Conservation (phyloP, 768 basidiomycete genomes). For the Trametes cingulata region DNA sequence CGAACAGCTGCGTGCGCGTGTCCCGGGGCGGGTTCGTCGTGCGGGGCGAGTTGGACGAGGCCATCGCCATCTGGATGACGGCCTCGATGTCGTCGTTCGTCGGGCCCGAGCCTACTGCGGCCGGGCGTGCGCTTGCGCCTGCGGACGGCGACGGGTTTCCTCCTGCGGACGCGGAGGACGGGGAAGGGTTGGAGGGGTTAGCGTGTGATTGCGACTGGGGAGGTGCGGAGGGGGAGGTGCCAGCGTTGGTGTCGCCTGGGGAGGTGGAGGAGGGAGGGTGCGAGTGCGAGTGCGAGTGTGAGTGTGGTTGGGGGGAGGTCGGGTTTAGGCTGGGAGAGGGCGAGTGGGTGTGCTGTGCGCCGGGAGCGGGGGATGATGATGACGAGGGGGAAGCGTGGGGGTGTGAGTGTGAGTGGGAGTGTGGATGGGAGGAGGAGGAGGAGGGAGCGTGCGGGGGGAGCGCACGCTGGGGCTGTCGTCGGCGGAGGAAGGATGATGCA, state of each 20-base stretch:
- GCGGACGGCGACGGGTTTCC: background rate
- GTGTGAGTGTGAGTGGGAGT: background rate
- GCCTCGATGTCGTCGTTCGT: constrained; percentile 90
- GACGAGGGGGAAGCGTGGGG: background rate
- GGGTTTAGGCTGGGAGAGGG: background rate
- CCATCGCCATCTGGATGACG: constrained; percentile 88
- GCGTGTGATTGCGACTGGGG: no score
- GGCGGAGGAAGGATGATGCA: background rate
- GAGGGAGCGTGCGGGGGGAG: background rate
- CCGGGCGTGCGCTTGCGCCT: background rate
- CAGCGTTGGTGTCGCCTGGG: background rate
- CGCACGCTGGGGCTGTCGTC: background rate
- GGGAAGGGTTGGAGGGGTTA: background rate
- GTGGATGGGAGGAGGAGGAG: background rate
- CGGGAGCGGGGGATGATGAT: background rate
- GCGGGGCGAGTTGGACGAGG: constrained; percentile 55
- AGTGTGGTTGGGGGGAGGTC: constrained; percentile 7
- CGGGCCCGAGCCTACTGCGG: constrained; percentile 35
- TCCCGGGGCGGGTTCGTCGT: constrained; percentile 58
- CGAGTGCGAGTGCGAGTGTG: background rate
- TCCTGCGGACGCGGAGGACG: background rate
- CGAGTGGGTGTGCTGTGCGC: background rate
- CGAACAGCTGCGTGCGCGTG: constrained; percentile 92
- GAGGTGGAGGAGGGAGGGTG: background rate
- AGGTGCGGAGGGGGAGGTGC: background rate